phyloP scores from a whole-genome alignment of 2,329 filamentous ascomycete genomes.

The Hypoxylon sp. region DNA sequence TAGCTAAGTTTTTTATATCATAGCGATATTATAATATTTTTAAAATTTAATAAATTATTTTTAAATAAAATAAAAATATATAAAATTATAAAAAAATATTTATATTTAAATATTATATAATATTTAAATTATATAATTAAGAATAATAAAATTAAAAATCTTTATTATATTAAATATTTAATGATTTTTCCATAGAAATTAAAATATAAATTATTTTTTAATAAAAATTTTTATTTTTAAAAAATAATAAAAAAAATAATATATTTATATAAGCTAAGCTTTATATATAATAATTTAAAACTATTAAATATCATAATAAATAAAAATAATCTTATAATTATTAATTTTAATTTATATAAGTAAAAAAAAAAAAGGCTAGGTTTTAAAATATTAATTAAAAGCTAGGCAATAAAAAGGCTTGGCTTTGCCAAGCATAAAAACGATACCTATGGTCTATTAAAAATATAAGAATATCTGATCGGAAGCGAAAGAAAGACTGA shows the following conservation, averaged over 20 bases:
- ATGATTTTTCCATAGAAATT: conserved; percentile 14
- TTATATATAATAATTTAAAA: conserved; percentile 30
- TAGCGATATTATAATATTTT: neutral
- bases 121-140: conserved; percentile 24
- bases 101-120: conserved; percentile 26
- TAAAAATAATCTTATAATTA: conserved; percentile 31
- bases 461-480: neutral
- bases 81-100: conserved; percentile 17
- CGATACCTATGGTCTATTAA: neutral
- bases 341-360: conserved; percentile 36
- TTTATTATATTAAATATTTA: conserved; percentile 21
- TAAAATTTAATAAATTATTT: neutral
- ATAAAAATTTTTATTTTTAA: conserved; percentile 9
- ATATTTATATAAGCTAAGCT: conserved; percentile 23
- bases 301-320: conserved; percentile 38
- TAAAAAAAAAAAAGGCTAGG: conserved; percentile 21
- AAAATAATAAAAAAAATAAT: conserved; percentile 16
- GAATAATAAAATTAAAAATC: conserved; percentile 12
- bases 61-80: conserved; percentile 18
- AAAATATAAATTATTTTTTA: neutral
- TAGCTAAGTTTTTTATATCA: neutral
- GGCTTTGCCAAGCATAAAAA: neutral
- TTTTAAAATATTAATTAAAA: conserved; percentile 21
- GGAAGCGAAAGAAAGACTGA: neutral
- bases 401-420: neutral